Evolutionary conservation across 306 rosid species (phyloP).

Genomic region (Herpetospermum pedunculosum): DNA sequence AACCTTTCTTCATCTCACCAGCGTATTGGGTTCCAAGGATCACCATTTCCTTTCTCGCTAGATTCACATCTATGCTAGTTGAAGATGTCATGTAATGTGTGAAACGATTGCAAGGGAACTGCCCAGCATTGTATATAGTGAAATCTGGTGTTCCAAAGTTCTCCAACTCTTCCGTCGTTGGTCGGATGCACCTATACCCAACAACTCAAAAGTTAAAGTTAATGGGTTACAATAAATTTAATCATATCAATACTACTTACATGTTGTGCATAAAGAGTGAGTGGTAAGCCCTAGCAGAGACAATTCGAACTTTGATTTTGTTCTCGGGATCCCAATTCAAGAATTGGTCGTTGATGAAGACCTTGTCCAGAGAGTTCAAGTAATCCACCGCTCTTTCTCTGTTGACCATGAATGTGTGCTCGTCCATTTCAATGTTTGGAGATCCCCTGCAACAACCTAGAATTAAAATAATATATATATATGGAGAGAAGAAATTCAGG

Average conservation of each 20-base stretch:
- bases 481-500: too few species aligned
- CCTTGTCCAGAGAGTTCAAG: slow-evolving; percentile 85
- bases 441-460: slow-evolving; percentile 77
- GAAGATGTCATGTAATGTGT: slow-evolving; percentile 96
- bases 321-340: slow-evolving; percentile 80
- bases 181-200: slow-evolving; percentile 89
- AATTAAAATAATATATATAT: too few species aligned
- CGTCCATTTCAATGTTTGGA: slow-evolving; percentile 91
- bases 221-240: too few species aligned
- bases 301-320: slow-evolving; percentile 73
- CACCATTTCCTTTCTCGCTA: slow-evolving; percentile 81
- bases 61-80: slow-evolving; percentile 75
- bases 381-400: slow-evolving; percentile 91
- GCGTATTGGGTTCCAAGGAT: slow-evolving; percentile 94
- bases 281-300: slow-evolving; percentile 85
- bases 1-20: slow-evolving; percentile 95
- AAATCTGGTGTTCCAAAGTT: slow-evolving; percentile 82
- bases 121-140: slow-evolving; percentile 91
- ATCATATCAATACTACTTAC: too few species aligned
- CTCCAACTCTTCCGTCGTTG: slow-evolving; percentile 84
- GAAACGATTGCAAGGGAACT: slow-evolving; percentile 86
- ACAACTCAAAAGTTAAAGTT: too few species aligned
- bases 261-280: slow-evolving; percentile 92
- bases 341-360: slow-evolving; percentile 72
- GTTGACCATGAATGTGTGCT: slow-evolving; percentile 59